Base-by-base conservation (phyloP, 305 asterid genomes). In the Solanum hybrid region DNA sequence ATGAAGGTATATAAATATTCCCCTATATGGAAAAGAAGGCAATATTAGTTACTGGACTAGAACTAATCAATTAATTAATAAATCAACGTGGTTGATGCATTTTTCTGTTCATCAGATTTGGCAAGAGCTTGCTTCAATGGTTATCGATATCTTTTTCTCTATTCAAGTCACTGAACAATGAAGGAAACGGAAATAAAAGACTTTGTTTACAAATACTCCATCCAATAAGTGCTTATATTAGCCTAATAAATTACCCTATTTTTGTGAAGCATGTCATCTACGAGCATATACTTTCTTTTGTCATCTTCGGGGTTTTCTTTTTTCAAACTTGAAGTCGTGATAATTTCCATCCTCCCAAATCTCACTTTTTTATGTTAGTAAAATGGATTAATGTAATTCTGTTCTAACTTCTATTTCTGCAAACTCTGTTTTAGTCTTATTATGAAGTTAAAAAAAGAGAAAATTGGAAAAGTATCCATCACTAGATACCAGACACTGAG, bases 1-100 rank as follows among this genome's bases (percentile, higher is more conserved):
- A 96, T 96, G 99, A 96, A 97, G 98, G 99, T 96, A 90, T 37
- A 81, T 77, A 33, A 33, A 11, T 51, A 31, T 51, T 10, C 76
- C 88, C 1, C 27, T 76, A 27, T 29, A 17, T 9, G 37, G 15
- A 9, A 41, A 39, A 29, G 10, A 0, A 29, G 7, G 26, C 41
- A 31, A 20, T 45, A 51, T 51, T 51, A 31, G 39, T 6, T 84
- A 5, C 65, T 79, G 31, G 61, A 79, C 20, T 22, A 36, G 32
- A 37, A 39, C 2, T 39, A 81, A 14, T 39, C 70, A 39, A 81
- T 27, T 41, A 61, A 45, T 83, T 27, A 9, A 39, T 26, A 10
- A 41, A 82, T 4, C 37, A 41, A 51, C 0, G 72, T 41, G 87
- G 37, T 83, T 81, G 24, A 26, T 39, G 70, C 70, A 27, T 81